phyloP scores from a whole-genome alignment of 2,329 filamentous ascomycete genomes.

The Orbilia ellipsospora region DNA sequence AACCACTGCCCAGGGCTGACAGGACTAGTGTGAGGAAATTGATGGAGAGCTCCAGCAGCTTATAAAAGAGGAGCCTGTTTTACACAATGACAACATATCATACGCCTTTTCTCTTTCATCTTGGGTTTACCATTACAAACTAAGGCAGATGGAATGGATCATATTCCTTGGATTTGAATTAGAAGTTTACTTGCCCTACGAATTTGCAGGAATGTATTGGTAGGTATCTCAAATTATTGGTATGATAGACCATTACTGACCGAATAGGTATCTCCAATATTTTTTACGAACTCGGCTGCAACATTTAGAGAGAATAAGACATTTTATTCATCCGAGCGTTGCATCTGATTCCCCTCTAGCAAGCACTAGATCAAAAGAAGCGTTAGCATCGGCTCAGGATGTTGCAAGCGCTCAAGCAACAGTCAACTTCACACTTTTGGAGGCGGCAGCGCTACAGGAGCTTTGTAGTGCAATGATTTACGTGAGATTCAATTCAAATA shows the following conservation, averaged over 20 bases:
- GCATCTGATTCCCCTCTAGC: slow-evolving; percentile 54
- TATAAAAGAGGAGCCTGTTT: slow-evolving; percentile 71
- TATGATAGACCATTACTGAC: slow-evolving; percentile 69
- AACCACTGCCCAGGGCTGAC: slow-evolving; percentile 13
- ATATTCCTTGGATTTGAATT: slow-evolving; percentile 95
- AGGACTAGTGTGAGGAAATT: slow-evolving; percentile 72
- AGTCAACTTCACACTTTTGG: slow-evolving; percentile 53
- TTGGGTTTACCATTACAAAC: slow-evolving; percentile 90
- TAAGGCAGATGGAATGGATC: slow-evolving; percentile 86
- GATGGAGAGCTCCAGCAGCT: slow-evolving; percentile 74
- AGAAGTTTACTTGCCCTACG: slow-evolving; percentile 85
- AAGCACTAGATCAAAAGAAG: slow-evolving; percentile 56
- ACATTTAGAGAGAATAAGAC: slow-evolving; percentile 79
- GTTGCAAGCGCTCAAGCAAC: slow-evolving; percentile 49
- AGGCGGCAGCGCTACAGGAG: slow-evolving; percentile 50
- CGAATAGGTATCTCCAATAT: slow-evolving; percentile 93
- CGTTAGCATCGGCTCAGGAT: slow-evolving; percentile 57
- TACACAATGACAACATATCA: slow-evolving; percentile 68
- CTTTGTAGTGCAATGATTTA: slow-evolving; percentile 55
- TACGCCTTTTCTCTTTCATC: slow-evolving; percentile 81
- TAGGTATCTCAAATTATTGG: slow-evolving; percentile 68
- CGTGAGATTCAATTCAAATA: slow-evolving; percentile 54
- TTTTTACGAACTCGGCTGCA: slow-evolving; percentile 74
- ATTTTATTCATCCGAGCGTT: slow-evolving; percentile 58
- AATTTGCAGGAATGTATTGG: slow-evolving; percentile 90